These are phyloP conservation scores for Gymnopilus junonius DNA, from an alignment of 768 basidiomycete species.

Conservation along the genomic window DNA sequence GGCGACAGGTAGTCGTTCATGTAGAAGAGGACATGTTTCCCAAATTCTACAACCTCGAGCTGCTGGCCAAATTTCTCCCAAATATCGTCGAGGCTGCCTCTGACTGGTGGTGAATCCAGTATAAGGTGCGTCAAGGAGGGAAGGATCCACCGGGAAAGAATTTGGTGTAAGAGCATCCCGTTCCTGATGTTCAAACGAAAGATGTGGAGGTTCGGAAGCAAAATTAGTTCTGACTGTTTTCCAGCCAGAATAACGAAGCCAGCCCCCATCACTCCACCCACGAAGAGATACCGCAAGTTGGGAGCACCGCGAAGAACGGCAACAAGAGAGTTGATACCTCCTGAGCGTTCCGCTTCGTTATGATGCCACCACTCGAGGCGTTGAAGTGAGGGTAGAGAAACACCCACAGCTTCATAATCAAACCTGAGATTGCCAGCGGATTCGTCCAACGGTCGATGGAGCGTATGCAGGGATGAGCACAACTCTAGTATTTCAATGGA, in stretches of 20 bases:
- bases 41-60: conserved; percentile 60
- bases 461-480: conserved; percentile 56
- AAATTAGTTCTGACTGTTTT: conserved; percentile 30
- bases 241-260: conserved; percentile 27
- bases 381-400: conserved; percentile 53
- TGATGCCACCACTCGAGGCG: conserved; percentile 76
- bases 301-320: conserved; percentile 57
- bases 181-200: conserved; percentile 56
- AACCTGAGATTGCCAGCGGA: conserved; percentile 41
- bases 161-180: conserved; percentile 52
- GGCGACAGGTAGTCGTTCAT: conserved; percentile 49
- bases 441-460: conserved; percentile 50
- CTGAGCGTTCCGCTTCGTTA: conserved; percentile 58
- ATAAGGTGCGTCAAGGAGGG: conserved; percentile 58
- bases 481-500: conserved; percentile 51
- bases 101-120: conserved; percentile 48
- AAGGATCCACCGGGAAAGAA: conserved; percentile 51
- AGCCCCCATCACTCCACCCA: conserved; percentile 51
- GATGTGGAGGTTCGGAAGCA: conserved; percentile 52
- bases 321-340: conserved; percentile 66
- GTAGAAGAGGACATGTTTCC: conserved; percentile 58
- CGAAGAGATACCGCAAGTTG: conserved; percentile 59
- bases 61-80: conserved; percentile 56
- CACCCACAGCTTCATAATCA: conserved; percentile 54
- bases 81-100: conserved; percentile 43